These are phyloP conservation scores for Metschnikowia borealis DNA, from an alignment of 805 yeast genomes.

Conservation along the genomic window DNA sequence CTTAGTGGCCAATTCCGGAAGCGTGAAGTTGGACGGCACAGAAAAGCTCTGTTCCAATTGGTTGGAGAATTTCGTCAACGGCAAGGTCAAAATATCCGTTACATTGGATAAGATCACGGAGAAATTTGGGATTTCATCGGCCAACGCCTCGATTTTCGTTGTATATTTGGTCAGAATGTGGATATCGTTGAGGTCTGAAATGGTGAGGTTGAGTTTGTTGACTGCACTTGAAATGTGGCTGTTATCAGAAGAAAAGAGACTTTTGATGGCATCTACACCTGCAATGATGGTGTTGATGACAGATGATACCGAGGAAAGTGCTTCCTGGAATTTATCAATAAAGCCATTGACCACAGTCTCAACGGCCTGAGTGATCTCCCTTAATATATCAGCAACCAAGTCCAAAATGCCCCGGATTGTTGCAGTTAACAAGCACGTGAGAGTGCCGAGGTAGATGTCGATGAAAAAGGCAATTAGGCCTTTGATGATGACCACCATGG, in stretches of 20 bases:
- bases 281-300: conserved; percentile 53
- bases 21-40: neutral
- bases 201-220: conserved; percentile 42
- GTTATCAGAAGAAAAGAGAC: conserved; percentile 43
- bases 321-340: conserved; percentile 59
- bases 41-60: neutral
- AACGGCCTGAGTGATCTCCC: conserved; percentile 59
- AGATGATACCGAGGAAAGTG: conserved; percentile 55
- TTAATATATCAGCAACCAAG: conserved; percentile 49
- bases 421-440: conserved; percentile 74
- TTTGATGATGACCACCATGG: conserved; percentile 46
- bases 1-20: neutral
- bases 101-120: conserved; percentile 59
- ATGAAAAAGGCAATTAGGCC: conserved; percentile 11
- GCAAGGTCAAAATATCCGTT: conserved; percentile 40
- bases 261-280: conserved; percentile 45
- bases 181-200: conserved; percentile 33
- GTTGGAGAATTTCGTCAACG: conserved; percentile 1
- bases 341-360: conserved; percentile 59
- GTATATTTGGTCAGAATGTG: conserved; percentile 65
- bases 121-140: conserved; percentile 59
- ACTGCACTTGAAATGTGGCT: conserved; percentile 42
- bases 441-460: conserved; percentile 79
- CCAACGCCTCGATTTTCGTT: conserved; percentile 47
- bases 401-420: conserved; percentile 69